Base-by-base conservation (phyloP, 345 rosid species). In the Brassica carinata region DNA sequence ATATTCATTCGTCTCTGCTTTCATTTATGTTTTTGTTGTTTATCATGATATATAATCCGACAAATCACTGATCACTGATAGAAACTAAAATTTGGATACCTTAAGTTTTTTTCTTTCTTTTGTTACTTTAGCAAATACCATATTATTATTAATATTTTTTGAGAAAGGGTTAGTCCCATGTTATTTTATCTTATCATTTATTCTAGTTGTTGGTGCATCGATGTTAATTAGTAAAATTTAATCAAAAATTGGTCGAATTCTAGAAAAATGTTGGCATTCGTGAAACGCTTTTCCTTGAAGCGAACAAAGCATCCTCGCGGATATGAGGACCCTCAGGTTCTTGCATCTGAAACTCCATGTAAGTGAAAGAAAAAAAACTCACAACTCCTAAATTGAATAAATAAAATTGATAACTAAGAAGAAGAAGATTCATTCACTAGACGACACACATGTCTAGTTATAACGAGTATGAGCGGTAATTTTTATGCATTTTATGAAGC, bases 331-430 rank as follows among this genome's bases (percentile, higher is more conserved):
- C 87, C 85, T 11, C 59, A 58, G 79, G 77, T 79, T 62, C 98
- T 93, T 85, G 94, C 96, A 71, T 86, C 96, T 15, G 87, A 90
- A 82, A 93, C 96, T 74, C 88, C 86, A 8, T 93, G 98, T 93
- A 89, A 90, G 98, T 88, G 7, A 63, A 77, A 65, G 30, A 43
- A 48, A 15, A 4, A 17, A 17, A 33, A 65, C n/a, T 9, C 40
- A 23, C 30, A 29, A 23, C 9, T 64, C 30, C 29, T 9, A 27
- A 64, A 71, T 11, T 18, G 8, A 78, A 38, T 27, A 64, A 36
- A 13, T 11, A 68, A 67, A 69, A 69, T 5, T 19, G 14, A 2
- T 61, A 5, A 77, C 3, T 33, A n/a, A 7, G 59, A 38, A 26
- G 23, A 62, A 63, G 11, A 69, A 3, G 14, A n/a, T n/a, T n/a